Evolutionary conservation across 331 rosid species (phyloP).

Genomic region (Quercus tomentella): DNA sequence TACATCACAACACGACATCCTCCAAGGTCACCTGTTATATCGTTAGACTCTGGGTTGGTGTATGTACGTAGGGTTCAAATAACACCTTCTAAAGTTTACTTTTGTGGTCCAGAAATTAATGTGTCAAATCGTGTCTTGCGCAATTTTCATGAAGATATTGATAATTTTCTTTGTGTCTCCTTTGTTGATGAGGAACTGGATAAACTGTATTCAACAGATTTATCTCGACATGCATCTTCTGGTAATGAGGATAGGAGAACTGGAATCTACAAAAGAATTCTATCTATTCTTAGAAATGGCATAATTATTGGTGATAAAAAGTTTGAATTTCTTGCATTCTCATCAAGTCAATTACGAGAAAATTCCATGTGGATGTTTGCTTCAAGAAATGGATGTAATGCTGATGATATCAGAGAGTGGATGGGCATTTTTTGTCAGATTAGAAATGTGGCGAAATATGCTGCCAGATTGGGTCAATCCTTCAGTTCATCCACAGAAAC

Average conservation of each 20-base stretch:
- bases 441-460: slow-evolving; percentile 76
- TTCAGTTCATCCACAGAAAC: slow-evolving; percentile 82
- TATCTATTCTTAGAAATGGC: slow-evolving; percentile 60
- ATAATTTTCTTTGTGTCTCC: slow-evolving; percentile 75
- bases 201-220: slow-evolving; percentile 47
- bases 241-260: slow-evolving; percentile 38
- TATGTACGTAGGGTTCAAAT: slow-evolving; percentile 70
- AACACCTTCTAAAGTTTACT: slow-evolving; percentile 60
- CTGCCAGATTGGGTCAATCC: slow-evolving; percentile 87
- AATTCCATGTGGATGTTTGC: slow-evolving; percentile 93
- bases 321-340: slow-evolving; percentile 81
- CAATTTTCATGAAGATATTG: slow-evolving; percentile 27
- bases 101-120: slow-evolving; percentile 72
- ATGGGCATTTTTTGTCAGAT: slow-evolving; percentile 70
- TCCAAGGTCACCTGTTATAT: slow-evolving; percentile 38
- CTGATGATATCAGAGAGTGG: slow-evolving; percentile 46
- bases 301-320: slow-evolving; percentile 52
- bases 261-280: slow-evolving; percentile 51
- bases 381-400: slow-evolving; percentile 33
- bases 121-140: slow-evolving; percentile 81
- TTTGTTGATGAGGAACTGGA: slow-evolving; percentile 82
- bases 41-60: slow-evolving; percentile 58
- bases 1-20: slow-evolving; percentile 21
- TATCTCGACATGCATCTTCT: slow-evolving; percentile 38
- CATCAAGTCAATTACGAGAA: slow-evolving; percentile 77